Base-by-base conservation (phyloP, 306 rosid genomes). In the Cicer chorassanicum region DNA sequence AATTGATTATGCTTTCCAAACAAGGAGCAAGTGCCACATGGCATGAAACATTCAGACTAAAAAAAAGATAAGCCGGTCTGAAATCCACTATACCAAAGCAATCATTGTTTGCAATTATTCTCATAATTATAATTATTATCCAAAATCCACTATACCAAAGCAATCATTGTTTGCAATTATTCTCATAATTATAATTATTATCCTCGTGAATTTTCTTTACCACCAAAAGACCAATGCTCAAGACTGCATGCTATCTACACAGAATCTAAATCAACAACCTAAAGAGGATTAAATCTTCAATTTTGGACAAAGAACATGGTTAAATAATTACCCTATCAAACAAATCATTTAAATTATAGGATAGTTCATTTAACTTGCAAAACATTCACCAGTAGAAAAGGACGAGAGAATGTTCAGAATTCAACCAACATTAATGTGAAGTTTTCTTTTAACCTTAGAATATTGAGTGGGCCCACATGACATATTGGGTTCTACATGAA, bases 21-120 rank as follows among this genome's bases (percentile, higher is more conserved):
- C 57, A 50, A 19, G 70, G 68, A 51, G 57, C 55, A 68, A 78
- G 78, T 36, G 62, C 65, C 34, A 38, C 61, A 41, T 2, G 16
- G 49, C 34, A 61, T 14, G 46, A 78, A 60, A 68, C 43, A 34
- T n/a, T 63, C 29, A 40, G 39, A 51, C 61, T 15, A 45, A 29
- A 53, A 34, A 82, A 72, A 10, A 9, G 43, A 0, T 4, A n/a
- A 63, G 21, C 24, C 46, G 15, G 19, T 38, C 46, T 61, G 12
- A 7, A 61, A 24, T n/a, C 14, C 11, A 62, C 46, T 7, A n/a
- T 39, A 38, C 48, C 46, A 62, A 62, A 38, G 46, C 24, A 4
- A 62, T 8, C 48, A n/a, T 21, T 55, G 39, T 55, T 55, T 9
- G 21, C 42, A 61, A 61, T 61, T n/a, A n/a, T n/a, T n/a, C n/a